Base-by-base conservation (phyloP, 495 filamentous ascomycete species). In the Trichoderma parareesei region DNA sequence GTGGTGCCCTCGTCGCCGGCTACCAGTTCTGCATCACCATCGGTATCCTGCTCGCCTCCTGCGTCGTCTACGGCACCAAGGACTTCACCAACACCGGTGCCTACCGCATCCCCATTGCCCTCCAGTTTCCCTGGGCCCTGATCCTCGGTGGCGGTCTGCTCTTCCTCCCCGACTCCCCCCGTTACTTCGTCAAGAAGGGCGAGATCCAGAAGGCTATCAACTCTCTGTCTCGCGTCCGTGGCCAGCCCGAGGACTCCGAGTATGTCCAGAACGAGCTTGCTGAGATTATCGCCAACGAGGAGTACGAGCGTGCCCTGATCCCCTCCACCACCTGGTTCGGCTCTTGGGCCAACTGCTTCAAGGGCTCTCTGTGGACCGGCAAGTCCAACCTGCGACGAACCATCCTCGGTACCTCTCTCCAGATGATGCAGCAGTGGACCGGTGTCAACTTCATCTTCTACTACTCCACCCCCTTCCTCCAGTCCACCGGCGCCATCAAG, bases 1-100 rank as follows among this genome's bases (percentile, higher is more conserved):
- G 87, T 70, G 87, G 87, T 73, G 84, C 85, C 35, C 80, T 90
- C 59, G 87, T 90, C 42, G 83, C 84, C 2, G 85, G 83, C 33
- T 89, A 89, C 77, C 86, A 88, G 71, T 89, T 89, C 77, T 86
- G 83, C 72, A 82, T 89, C 72, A 90, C 87, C 55, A 84, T 89
- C 64, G 87, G 87, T 74, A 76, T 90, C 68, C 79, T 89, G 69
- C 64, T 88, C 53, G 86, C 87, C 16, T 83, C 85, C 14, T 86
- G 83, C 65, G 84, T 90, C 64, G 82, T 83, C 69, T 88, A 88
- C 67, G 85, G 71, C 11, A 89, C 85, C 7, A 77, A 86, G 71
- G 67, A 82, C 65, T 82, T 82, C 65, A 71, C 71, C 27, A 82
- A 88, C 69, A 83, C 86, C 2, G 85, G 84, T 61, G 87, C 86